Evolutionary conservation across 164 flowering plant genomes (phyloP).

Genomic region (Stephania cephalantha): DNA sequence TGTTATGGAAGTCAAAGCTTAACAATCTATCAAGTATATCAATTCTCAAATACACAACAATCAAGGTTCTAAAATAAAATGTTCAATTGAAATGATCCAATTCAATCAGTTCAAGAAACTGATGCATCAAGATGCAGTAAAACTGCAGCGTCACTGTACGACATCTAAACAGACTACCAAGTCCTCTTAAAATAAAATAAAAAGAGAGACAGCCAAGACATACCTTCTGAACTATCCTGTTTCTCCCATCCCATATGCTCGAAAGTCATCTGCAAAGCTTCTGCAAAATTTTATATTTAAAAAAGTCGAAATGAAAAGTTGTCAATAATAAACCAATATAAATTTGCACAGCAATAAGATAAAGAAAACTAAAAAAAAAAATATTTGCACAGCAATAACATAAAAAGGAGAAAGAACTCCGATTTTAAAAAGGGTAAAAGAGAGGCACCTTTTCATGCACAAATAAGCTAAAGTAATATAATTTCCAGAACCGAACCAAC

Average conservation of each 20-base stretch:
- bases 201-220: not conserved
- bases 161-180: not conserved
- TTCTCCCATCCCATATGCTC: slow-evolving; percentile 47
- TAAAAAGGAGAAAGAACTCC: too few relatives aligned
- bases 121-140: not conserved
- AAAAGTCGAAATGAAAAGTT: slow-evolving; percentile 3
- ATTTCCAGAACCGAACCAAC: not conserved
- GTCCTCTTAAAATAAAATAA: not conserved
- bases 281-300: slow-evolving; percentile 42
- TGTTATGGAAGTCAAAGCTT: not conserved
- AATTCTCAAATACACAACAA: not conserved
- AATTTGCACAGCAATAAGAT: slow-evolving; percentile 1
- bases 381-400: not conserved
- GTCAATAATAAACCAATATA: slow-evolving; percentile 1
- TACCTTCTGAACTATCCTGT: slow-evolving; percentile 57
- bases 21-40: not conserved
- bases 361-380: not conserved
- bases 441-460: not conserved
- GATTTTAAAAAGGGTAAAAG: too few relatives aligned
- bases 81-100: not conserved
- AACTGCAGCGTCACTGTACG: not conserved
- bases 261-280: slow-evolving; percentile 54
- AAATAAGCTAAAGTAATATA: not conserved
- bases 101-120: not conserved
- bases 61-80: not conserved